Evolutionary conservation across 192 early-diverging fungal genomes (phyloP).

Genomic region (Podila clonocystis): DNA sequence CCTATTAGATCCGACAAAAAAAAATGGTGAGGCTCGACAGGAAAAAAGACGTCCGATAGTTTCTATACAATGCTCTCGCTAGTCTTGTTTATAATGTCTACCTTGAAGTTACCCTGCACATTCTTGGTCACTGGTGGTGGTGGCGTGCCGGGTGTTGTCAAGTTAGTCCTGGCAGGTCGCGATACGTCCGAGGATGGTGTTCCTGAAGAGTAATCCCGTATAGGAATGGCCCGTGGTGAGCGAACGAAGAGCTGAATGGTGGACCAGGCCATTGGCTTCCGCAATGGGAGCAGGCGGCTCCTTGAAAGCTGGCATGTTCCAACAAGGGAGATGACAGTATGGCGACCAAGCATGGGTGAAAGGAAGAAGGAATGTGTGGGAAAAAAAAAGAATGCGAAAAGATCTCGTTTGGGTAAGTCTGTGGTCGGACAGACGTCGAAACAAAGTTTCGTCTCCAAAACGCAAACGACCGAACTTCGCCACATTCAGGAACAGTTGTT

Average conservation of each 20-base stretch:
- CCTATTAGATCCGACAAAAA: constrained; percentile 11
- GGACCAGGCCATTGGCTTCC: neutral
- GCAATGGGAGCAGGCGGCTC: neutral
- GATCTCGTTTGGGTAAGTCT: neutral
- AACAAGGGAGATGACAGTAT: neutral
- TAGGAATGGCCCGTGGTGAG: neutral
- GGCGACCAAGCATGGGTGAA: constrained; percentile 3
- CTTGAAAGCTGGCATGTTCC: neutral
- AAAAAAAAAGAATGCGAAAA: neutral
- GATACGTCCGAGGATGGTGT: neutral
- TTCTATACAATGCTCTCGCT: neutral
- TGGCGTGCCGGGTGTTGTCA: neutral
- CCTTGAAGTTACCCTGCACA: constrained; percentile 28
- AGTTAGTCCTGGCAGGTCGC: neutral
- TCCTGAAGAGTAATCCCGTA: constrained; percentile 4
- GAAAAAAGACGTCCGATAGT: no score
- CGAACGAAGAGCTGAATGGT: neutral
- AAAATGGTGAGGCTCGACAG: neutral
- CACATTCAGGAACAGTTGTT: neutral
- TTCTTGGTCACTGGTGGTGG: constrained; percentile 14
- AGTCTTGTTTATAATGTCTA: neutral
- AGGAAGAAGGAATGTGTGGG: neutral
- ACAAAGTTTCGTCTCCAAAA: neutral
- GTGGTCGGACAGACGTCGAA: neutral
- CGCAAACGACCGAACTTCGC: neutral